These are phyloP conservation scores for Reutealis trisperma DNA, from an alignment of 345 rosid species.

Conservation along the genomic window DNA sequence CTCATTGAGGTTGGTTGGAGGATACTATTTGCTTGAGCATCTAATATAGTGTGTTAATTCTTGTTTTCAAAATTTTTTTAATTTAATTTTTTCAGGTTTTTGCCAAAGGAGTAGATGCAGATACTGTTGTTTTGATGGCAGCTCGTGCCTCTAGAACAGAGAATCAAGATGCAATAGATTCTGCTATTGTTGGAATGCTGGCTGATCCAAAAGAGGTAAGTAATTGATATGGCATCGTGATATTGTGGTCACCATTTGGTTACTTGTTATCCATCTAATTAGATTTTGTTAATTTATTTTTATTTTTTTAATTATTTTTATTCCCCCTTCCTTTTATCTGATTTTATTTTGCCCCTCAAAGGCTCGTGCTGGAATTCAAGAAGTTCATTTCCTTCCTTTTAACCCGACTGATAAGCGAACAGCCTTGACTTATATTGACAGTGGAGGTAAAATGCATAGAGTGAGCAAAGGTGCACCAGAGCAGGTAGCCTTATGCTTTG, in stretches of 20 bases:
- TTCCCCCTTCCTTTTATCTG: neutral
- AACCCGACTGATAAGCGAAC: constrained; percentile 98
- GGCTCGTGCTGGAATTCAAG: constrained; percentile 97
- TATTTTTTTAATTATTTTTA: neutral
- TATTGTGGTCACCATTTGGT: neutral
- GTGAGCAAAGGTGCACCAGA: constrained; percentile 99
- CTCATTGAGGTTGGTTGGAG: constrained; percentile 76
- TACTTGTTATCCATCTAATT: neutral
- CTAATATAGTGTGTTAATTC: neutral
- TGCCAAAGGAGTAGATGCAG: constrained; percentile 86
- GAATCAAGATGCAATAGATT: constrained; percentile 96
- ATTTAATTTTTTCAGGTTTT: constrained; percentile 60
- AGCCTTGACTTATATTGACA: constrained; percentile 80
- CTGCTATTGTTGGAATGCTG: constrained; percentile 94
- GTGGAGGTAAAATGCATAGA: constrained; percentile 87
- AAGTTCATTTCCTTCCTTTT: constrained; percentile 95
- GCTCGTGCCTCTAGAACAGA: constrained; percentile 92
- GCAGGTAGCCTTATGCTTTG: constrained; percentile 57
- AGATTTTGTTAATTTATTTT: constrained; percentile 2
- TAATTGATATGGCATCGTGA: neutral
- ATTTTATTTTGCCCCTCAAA: constrained; percentile 22
- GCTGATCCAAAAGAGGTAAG: constrained; percentile 98
- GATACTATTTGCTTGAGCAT: constrained; percentile 6
- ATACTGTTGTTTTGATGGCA: constrained; percentile 88
- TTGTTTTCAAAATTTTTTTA: constrained; percentile 22